Evolutionary conservation across 2,329 filamentous ascomycete genomes (phyloP).

Genomic region (Colletotrichum liaoningense): DNA sequence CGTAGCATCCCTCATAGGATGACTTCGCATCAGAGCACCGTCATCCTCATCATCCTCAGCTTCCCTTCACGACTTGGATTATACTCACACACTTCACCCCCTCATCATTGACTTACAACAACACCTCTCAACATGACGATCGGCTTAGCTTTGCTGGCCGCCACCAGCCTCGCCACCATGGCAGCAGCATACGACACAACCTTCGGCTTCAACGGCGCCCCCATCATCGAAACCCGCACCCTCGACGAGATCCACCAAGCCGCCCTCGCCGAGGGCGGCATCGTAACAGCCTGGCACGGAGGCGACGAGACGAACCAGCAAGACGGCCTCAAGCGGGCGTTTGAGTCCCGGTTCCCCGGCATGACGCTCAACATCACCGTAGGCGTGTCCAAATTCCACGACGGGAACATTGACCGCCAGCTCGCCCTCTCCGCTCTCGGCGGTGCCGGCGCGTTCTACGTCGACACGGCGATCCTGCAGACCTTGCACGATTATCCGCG

Average conservation of each 20-base stretch:
- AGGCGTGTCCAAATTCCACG: constrained; percentile 67
- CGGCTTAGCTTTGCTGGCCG: not conserved
- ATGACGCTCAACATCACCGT: constrained; percentile 65
- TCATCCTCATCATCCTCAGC: no score
- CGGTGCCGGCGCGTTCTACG: constrained; percentile 46
- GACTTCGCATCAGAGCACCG: no score
- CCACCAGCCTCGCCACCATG: not conserved
- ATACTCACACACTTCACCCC: no score
- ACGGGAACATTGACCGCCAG: constrained; percentile 58
- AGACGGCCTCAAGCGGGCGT: constrained; percentile 52
- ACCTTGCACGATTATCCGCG: constrained; percentile 63
- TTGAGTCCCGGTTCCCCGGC: constrained; percentile 59
- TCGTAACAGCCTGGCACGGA: constrained; percentile 60
- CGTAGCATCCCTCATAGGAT: no score
- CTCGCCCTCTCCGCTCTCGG: constrained; percentile 42
- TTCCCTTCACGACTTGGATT: no score
- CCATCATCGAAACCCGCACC: constrained; percentile 54
- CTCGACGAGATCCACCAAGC: constrained; percentile 63
- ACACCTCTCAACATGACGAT: not conserved
- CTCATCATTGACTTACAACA: no score
- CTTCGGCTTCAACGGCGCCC: constrained; percentile 30
- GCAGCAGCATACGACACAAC: constrained; percentile 9
- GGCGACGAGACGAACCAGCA: constrained; percentile 57
- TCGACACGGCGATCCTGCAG: constrained; percentile 62
- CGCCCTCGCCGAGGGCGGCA: constrained; percentile 58